Conservation (phyloP, 257 asterid genomes). For the Capsicum rhomboideum region DNA sequence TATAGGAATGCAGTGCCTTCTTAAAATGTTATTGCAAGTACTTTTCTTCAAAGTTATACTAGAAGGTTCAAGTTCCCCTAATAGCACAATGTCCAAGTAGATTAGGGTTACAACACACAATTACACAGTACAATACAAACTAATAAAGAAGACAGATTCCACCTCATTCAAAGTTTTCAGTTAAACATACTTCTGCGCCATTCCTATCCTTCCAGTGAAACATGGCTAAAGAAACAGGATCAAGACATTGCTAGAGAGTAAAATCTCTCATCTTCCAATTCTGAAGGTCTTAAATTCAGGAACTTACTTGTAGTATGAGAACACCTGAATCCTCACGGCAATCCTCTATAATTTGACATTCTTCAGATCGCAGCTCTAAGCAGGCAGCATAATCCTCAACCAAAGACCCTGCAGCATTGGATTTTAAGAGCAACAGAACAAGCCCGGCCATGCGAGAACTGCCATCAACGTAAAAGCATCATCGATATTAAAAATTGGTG, state of each 20-base stretch:
- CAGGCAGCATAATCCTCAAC: slow-evolving; percentile 95
- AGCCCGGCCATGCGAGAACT: slow-evolving; percentile 94
- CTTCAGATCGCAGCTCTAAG: slow-evolving; percentile 90
- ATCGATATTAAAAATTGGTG: not conserved
- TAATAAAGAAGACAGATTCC: not conserved
- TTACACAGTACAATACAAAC: not conserved
- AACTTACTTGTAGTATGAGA: slow-evolving; percentile 81
- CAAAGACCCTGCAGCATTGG: slow-evolving; percentile 56
- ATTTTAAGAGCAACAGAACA: slow-evolving; percentile 72
- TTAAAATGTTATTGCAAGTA: not conserved
- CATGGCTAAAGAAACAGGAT: not conserved
- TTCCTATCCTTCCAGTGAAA: not conserved
- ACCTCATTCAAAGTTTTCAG: not conserved
- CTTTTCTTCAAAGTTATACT: not conserved
- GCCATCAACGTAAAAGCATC: slow-evolving; percentile 21
- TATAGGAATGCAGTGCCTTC: not conserved
- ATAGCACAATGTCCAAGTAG: not conserved
- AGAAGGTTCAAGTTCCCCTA: not conserved
- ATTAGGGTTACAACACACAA: not conserved
- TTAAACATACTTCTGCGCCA: not conserved
- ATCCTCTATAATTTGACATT: slow-evolving; percentile 70
- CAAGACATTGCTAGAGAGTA: not conserved
- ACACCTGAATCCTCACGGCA: slow-evolving; percentile 81
- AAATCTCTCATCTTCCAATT: not conserved
- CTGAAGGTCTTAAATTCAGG: not conserved